Evolutionary conservation across 2,329 filamentous ascomycete species (phyloP).

Genomic region (Drechslera avenae): DNA sequence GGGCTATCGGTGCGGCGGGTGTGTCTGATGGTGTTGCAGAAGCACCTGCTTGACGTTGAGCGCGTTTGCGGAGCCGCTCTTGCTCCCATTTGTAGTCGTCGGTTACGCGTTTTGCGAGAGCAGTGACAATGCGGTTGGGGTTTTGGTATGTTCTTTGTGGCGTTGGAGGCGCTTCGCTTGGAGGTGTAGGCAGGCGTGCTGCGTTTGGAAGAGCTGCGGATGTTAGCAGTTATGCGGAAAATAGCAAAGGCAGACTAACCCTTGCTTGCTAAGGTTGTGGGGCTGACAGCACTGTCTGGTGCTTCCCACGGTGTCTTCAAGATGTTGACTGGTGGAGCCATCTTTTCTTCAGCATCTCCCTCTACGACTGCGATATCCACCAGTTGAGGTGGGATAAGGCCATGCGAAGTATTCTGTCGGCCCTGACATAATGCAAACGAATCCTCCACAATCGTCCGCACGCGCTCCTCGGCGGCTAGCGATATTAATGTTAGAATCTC

Average conservation of each 20-base stretch:
- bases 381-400: constrained; percentile 78
- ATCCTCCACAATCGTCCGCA: constrained; percentile 78
- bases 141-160: constrained; percentile 55
- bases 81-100: constrained; percentile 75
- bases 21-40: constrained; percentile 36
- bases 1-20: constrained; percentile 29
- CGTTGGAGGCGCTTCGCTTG: constrained; percentile 56
- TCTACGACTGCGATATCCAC: constrained; percentile 67
- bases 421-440: constrained; percentile 71
- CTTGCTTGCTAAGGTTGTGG: constrained; percentile 54
- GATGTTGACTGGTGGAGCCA: constrained; percentile 46
- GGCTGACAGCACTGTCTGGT: constrained; percentile 59
- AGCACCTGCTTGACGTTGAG: constrained; percentile 46
- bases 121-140: constrained; percentile 66
- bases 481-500: constrained; percentile 85
- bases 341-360: constrained; percentile 48
- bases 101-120: constrained; percentile 31
- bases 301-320: constrained; percentile 50
- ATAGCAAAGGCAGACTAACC: constrained; percentile 21
- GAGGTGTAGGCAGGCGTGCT: constrained; percentile 53
- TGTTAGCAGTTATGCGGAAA: constrained; percentile 12
- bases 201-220: constrained; percentile 41
- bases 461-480: constrained; percentile 78
- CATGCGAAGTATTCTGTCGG: constrained; percentile 79
- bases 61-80: constrained; percentile 56